Evolutionary conservation across 1,284 basidiomycete genomes (phyloP), one percentile per base, ranked within the genome.

Genomic region (Trametes sp.): DNA sequence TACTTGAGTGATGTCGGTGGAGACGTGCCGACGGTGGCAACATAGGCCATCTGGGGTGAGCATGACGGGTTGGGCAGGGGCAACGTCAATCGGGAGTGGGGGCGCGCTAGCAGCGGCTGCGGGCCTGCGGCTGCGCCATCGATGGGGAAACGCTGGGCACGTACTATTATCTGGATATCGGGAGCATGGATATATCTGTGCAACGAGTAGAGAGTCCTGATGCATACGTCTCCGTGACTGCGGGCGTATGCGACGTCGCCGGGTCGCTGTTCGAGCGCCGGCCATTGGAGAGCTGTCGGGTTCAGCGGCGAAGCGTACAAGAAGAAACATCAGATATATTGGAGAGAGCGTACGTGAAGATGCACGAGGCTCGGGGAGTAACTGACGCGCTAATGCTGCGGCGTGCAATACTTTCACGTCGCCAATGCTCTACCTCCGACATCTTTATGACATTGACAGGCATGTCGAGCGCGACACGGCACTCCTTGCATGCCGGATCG

Each of bases 281-380:
- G 13, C 36, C 35, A 41, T 41, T 24, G 51, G 35, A 28, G 28
- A 11, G 21, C 19, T 35, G 29, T 35, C n/a, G 49, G 31, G 3
- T 21, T 24, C 31, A 10, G 13, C 31, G 7, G 4, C 14, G n/a
- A 51, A 35, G 49, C 36, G 28, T 6, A 21, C n/a, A 16, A 35
- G 8, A 26, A 11, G 2, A 23, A 35, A 36, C 10, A 23, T 6
- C 2, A 0, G 29, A 36, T 19, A 24, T 41, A 41, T n/a, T 41
- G 38, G 14, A 19, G 38, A n/a, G 38, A 6, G 38, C 38, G 50
- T 53, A 53, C 51, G 51, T 53, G 51, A 53, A 53, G 24, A 53
- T 53, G 23, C 51, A 38, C 51, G 51, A 53, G 51, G 36, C 11
- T 14, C 10, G 14, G 14, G n/a, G 38, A 41, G 38, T 8, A 8